Conservation (phyloP, 768 basidiomycete species). For the Mycena sanguinolenta region DNA sequence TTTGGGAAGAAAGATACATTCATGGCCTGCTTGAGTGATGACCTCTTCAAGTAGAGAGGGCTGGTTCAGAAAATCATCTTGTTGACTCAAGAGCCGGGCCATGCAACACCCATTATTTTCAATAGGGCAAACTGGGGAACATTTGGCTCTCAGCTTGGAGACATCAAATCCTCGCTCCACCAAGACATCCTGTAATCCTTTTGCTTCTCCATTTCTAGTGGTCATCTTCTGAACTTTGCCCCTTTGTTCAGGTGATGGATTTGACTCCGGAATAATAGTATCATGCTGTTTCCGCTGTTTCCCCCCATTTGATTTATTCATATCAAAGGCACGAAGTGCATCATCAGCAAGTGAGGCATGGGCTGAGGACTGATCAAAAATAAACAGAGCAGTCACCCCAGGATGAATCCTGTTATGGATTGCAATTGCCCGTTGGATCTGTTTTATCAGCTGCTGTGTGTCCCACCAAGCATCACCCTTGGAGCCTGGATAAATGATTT, state of each 20-base stretch:
- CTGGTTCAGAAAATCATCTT: slow-evolving; percentile 35
- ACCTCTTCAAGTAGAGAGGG: not conserved
- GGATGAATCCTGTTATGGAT: slow-evolving; percentile 28
- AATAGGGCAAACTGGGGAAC: slow-evolving; percentile 20
- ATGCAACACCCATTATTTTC: slow-evolving; percentile 38
- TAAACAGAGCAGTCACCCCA: slow-evolving; percentile 30
- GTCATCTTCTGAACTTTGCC: slow-evolving; percentile 38
- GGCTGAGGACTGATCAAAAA: slow-evolving; percentile 40
- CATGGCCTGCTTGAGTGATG: too few relatives aligned
- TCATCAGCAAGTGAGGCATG: slow-evolving; percentile 37
- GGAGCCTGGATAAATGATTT: slow-evolving; percentile 40
- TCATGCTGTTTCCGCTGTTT: slow-evolving; percentile 35
- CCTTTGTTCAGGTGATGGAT: slow-evolving; percentile 36
- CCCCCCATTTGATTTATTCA: slow-evolving; percentile 39
- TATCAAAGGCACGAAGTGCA: slow-evolving; percentile 39
- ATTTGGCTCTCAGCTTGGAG: slow-evolving; percentile 25
- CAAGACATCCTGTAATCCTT: slow-evolving; percentile 14
- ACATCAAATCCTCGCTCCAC: slow-evolving; percentile 28
- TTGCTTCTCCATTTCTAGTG: slow-evolving; percentile 22
- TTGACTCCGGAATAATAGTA: slow-evolving; percentile 35
- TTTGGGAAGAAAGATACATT: too few relatives aligned
- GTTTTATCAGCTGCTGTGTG: slow-evolving; percentile 37
- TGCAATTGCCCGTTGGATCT: slow-evolving; percentile 26
- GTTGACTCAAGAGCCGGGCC: slow-evolving; percentile 33
- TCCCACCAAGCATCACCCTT: slow-evolving; percentile 41